Percentiles rank a stretch among this genome's conserved stretches.
Evolutionary conservation across 2,329 filamentous ascomycete species (phyloP).

Genomic region (Teratosphaeria zuluensis): DNA sequence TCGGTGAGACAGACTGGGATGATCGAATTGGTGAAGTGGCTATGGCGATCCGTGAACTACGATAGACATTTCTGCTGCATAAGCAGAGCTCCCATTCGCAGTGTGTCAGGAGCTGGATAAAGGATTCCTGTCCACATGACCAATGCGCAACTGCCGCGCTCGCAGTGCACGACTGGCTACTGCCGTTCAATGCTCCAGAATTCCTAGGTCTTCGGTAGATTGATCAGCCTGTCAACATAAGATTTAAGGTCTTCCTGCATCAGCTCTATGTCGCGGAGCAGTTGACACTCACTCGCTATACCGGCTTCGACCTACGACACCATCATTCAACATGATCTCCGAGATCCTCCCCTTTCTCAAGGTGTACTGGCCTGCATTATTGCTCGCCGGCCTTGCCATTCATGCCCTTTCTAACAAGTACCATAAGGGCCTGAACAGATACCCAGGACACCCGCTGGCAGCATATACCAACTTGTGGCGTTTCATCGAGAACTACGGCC

Average conservation of each 20-base stretch:
- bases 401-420: conserved; percentile 38
- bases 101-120: not conserved
- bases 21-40: not conserved
- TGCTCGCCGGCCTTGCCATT: conserved; percentile 22
- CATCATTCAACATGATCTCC: conserved; percentile 18
- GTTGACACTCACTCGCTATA: not conserved
- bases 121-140: no score
- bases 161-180: not conserved
- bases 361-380: conserved; percentile 33
- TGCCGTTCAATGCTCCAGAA: not conserved
- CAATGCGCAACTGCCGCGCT: not conserved
- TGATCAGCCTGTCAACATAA: not conserved
- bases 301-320: not conserved
- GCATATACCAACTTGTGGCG: conserved; percentile 65
- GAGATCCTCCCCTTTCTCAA: conserved; percentile 18
- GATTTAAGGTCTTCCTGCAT: not conserved
- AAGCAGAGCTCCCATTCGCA: not conserved
- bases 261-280: not conserved
- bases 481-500: conserved; percentile 56
- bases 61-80: not conserved
- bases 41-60: not conserved
- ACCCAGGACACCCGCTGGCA: conserved; percentile 63
- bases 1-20: not conserved
- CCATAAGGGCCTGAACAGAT: conserved; percentile 53
- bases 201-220: not conserved